Evolutionary conservation across 2,329 filamentous ascomycete genomes (phyloP).

Genomic region (Neofusicoccum sp.): DNA sequence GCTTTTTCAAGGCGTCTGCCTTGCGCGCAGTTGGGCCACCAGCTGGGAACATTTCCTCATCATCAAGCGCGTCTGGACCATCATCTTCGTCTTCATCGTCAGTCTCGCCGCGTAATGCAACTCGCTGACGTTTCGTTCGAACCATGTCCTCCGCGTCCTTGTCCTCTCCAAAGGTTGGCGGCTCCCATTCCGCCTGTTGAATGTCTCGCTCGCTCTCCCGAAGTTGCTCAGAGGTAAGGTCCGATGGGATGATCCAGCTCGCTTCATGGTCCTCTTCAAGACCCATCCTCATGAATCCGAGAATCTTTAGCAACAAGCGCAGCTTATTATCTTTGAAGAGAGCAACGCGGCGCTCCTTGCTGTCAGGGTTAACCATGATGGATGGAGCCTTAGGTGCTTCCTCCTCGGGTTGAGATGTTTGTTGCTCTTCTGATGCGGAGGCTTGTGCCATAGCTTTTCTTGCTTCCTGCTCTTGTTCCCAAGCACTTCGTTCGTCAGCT

Average conservation of each 20-base stretch:
- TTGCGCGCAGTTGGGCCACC: slow-evolving; percentile 66
- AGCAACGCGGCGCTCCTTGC: slow-evolving; percentile 67
- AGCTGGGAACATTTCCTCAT: slow-evolving; percentile 65
- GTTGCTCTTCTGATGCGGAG: not conserved
- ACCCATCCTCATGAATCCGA: slow-evolving; percentile 68
- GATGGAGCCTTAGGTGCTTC: slow-evolving; percentile 48
- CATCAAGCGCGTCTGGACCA: slow-evolving; percentile 58
- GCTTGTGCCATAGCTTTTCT: slow-evolving; percentile 41
- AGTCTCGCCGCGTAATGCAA: slow-evolving; percentile 44
- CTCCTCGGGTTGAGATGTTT: slow-evolving; percentile 18
- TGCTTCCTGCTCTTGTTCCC: slow-evolving; percentile 72
- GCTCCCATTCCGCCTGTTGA: slow-evolving; percentile 75
- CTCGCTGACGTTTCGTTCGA: slow-evolving; percentile 63
- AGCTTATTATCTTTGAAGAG: slow-evolving; percentile 90
- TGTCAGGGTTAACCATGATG: slow-evolving; percentile 60
- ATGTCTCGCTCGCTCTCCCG: slow-evolving; percentile 72
- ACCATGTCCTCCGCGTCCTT: slow-evolving; percentile 75
- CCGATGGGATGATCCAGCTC: slow-evolving; percentile 74
- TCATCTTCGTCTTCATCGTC: slow-evolving; percentile 66
- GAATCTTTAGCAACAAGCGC: slow-evolving; percentile 77
- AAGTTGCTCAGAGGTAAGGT: slow-evolving; percentile 65
- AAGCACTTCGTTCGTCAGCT: slow-evolving; percentile 72
- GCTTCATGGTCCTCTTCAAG: slow-evolving; percentile 74
- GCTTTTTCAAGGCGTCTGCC: slow-evolving; percentile 56
- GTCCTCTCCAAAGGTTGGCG: slow-evolving; percentile 67